Percentiles rank a stretch among this genome's conserved stretches.
These are phyloP conservation scores for Colletotrichum salicis DNA, from an alignment of 2,329 filamentous ascomycete genomes.

Conservation along the genomic window DNA sequence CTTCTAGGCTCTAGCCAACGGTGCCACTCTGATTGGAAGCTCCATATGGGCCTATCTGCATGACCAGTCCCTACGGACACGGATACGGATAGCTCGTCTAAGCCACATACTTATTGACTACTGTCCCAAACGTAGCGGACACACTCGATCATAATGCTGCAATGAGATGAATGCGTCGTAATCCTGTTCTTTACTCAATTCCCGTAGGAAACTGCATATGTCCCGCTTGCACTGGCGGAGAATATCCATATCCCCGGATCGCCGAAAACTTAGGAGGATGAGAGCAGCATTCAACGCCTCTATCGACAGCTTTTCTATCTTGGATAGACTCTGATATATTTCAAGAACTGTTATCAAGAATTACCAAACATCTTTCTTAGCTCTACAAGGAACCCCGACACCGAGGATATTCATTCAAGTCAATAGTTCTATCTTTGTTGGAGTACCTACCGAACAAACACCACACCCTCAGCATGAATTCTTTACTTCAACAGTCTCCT, in stretches of 20 bases:
- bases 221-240: no score
- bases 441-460: neutral
- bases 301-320: no score
- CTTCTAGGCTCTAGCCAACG: neutral
- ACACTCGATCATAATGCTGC: neutral
- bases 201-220: no score
- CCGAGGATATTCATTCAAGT: neutral
- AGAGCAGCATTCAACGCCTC: no score
- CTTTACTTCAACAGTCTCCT: no score
- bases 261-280: no score
- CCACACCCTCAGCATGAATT: neutral
- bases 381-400: no score
- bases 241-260: no score
- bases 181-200: no score
- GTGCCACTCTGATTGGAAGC: neutral
- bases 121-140: neutral
- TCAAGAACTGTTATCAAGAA: no score
- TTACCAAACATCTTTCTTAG: no score
- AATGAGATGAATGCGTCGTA: neutral
- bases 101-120: conserved; percentile 4
- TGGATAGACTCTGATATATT: no score
- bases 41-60: neutral
- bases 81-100: conserved; percentile 10
- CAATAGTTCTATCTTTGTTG: neutral
- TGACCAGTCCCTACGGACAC: conserved; percentile 20